Conservation (phyloP, 140 eudicot genomes). For the Anethum foeniculum region DNA sequence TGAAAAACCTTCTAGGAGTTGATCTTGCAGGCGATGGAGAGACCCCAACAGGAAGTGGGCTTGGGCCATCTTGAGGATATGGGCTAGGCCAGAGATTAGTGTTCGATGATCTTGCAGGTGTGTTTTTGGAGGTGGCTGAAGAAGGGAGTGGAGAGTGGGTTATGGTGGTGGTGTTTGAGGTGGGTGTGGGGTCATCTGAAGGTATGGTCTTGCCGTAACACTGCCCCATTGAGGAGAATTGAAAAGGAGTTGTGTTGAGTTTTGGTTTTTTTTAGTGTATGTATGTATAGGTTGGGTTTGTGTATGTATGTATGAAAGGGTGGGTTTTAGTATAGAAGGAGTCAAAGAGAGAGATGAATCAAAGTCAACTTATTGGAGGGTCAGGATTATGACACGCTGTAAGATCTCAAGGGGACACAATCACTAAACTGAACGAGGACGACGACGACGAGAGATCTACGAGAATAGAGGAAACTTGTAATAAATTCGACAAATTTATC, state of each 20-base stretch:
- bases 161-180: constrained; percentile 18
- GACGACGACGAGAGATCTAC: not conserved
- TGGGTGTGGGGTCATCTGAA: constrained; percentile 40
- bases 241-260: not conserved
- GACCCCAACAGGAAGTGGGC: constrained; percentile 62
- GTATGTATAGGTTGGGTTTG: not conserved
- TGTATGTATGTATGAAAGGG: not conserved
- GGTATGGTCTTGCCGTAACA: constrained; percentile 89
- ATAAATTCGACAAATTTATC: too few relatives aligned
- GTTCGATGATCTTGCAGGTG: constrained; percentile 70
- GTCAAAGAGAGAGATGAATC: not conserved
- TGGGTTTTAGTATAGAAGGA: not conserved
- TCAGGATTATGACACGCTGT: not conserved
- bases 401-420: not conserved
- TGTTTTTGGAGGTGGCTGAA: constrained; percentile 26
- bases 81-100: constrained; percentile 72
- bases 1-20: constrained; percentile 73
- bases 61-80: constrained; percentile 48
- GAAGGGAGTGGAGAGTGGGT: constrained; percentile 36
- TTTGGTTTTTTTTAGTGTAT: not conserved
- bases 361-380: constrained; percentile 3
- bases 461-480: not conserved
- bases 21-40: constrained; percentile 88
- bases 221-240: constrained; percentile 58
- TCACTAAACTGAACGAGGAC: not conserved